Base-by-base conservation (phyloP, 768 basidiomycete genomes). In the Dentipellis sp. region DNA sequence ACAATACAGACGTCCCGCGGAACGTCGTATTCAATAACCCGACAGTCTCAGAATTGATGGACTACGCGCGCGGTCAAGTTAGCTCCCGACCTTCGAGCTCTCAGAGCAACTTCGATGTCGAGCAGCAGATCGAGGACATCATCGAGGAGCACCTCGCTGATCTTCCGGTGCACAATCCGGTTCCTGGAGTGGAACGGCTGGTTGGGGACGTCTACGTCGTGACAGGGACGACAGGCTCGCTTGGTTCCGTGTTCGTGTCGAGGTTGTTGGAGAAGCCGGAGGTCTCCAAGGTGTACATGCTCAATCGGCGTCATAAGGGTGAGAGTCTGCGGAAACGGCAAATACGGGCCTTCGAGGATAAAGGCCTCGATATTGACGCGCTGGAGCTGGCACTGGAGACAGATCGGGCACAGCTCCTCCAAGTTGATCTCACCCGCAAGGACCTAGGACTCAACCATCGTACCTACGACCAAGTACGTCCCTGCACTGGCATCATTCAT, bases 401-500 rank as follows among this genome's bases (percentile, higher is more conserved):
- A 6, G 10, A 40, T 19, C 65, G 64, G 59, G 39, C 64, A 5
- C 48, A 60, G n/a, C 59, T 58, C 37, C 40, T 66, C 29, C 64
- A 64, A 47, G 65, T 59, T 34, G 60, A 64, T 38, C 47, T 63
- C 19, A 55, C 34, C 35, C 29, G 21, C 23, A 56, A 58, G 3
- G n/a, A 17, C 21, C 53, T 64, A 19, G 56, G 52, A 8, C 29
- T 65, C 2, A 38, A 35, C 7, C 39, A 49, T 12, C 36, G 37
- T 10, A 9, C 59, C 36, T 63, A 60, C 42, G 42, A 35, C 23
- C 62, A 64, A 38, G 50, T 42, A 42, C 19, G 40, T 19, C 3
- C 2, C 19, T 19, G 29, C 6, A 29, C 3, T 29, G 29, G 6
- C n/a, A n/a, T 6, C 9, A 42, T 14, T 19, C 39, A 29, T 29